These are phyloP conservation scores for Globisporangium yorkense DNA, from an alignment of 352 stramenopile genomes.

Conservation along the genomic window DNA sequence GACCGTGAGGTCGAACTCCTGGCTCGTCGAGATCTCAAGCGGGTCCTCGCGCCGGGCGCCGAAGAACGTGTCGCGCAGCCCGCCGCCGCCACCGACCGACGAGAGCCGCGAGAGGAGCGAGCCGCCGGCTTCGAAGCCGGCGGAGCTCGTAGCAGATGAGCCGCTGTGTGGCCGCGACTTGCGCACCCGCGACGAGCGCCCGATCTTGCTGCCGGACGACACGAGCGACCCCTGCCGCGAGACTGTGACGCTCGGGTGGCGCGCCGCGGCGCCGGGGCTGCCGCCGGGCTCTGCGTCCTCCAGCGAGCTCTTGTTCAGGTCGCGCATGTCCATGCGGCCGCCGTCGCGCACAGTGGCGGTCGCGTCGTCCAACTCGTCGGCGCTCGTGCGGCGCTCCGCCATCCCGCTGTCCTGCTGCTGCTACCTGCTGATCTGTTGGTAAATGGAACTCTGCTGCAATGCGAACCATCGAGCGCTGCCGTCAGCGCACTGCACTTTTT, in stretches of 20 bases:
- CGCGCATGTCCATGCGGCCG: conserved; percentile 5
- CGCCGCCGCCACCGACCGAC: conserved; percentile 20
- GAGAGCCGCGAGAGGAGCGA: conserved; percentile 38
- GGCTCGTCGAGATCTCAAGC: conserved; percentile 50
- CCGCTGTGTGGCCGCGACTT: conserved; percentile 28
- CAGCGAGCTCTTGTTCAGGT: conserved; percentile 1
- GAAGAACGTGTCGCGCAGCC: conserved; percentile 64
- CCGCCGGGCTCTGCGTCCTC: not conserved
- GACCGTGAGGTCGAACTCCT: conserved; percentile 71
- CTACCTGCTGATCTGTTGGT: too few species aligned
- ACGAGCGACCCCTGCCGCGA: conserved; percentile 9
- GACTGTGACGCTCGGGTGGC: conserved; percentile 8
- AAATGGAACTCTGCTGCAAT: too few species aligned
- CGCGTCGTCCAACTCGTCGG: not conserved
- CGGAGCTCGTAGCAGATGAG: conserved; percentile 19
- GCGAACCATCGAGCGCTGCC: too few species aligned
- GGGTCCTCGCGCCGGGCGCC: conserved; percentile 33
- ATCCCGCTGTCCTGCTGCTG: not conserved
- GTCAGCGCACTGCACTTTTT: too few species aligned
- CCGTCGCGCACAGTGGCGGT: not conserved
- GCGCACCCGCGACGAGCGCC: conserved; percentile 17
- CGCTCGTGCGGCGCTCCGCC: not conserved
- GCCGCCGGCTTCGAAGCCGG: conserved; percentile 27
- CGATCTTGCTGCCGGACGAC: conserved; percentile 2
- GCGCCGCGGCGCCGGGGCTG: not conserved